Conservation (phyloP, 2,329 filamentous ascomycete genomes). For the Aspergillus sp. region DNA sequence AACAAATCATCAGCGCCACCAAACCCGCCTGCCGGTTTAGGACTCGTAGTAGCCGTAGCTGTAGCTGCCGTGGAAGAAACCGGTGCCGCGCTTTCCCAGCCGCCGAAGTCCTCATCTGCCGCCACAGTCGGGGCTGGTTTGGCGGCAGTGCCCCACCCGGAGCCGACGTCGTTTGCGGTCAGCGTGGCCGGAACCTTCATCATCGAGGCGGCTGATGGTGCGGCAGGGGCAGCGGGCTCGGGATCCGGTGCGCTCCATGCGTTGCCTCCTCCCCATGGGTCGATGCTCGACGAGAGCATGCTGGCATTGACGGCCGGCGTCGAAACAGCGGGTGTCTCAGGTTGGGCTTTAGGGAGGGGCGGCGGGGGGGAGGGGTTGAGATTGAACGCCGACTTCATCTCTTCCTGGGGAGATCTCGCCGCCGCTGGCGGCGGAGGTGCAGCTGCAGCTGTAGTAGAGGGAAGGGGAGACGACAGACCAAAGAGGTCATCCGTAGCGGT, state of each 20-base stretch:
- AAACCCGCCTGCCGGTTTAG: constrained; percentile 52
- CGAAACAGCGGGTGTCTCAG: constrained; percentile 31
- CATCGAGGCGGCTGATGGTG: constrained; percentile 24
- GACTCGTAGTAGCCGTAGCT: constrained; percentile 17
- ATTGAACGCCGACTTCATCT: constrained; percentile 68
- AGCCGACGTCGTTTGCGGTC: constrained; percentile 54
- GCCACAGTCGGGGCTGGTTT: constrained; percentile 56
- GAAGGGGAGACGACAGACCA: constrained; percentile 54
- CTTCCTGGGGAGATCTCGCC: constrained; percentile 28
- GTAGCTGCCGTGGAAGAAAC: constrained; percentile 32
- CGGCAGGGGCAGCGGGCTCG: constrained; percentile 38
- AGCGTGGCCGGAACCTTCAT: constrained; percentile 41
- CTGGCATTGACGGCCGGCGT: constrained; percentile 36
- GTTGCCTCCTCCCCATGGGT: constrained; percentile 72
- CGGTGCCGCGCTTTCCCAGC: constrained; percentile 73
- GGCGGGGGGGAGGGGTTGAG: constrained; percentile 43
- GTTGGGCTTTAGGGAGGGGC: constrained; percentile 33
- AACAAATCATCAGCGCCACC: constrained; percentile 73
- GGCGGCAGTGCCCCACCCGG: constrained; percentile 50
- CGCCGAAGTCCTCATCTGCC: constrained; percentile 91
- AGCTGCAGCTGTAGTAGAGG: constrained; percentile 33
- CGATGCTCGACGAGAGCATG: constrained; percentile 40
- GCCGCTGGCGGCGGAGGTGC: constrained; percentile 34
- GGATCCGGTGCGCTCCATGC: constrained; percentile 67
- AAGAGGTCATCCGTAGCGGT: constrained; percentile 70